These are phyloP conservation scores for Saturnispora sanitii DNA, from an alignment of 805 yeast genomes.

Conservation along the genomic window DNA sequence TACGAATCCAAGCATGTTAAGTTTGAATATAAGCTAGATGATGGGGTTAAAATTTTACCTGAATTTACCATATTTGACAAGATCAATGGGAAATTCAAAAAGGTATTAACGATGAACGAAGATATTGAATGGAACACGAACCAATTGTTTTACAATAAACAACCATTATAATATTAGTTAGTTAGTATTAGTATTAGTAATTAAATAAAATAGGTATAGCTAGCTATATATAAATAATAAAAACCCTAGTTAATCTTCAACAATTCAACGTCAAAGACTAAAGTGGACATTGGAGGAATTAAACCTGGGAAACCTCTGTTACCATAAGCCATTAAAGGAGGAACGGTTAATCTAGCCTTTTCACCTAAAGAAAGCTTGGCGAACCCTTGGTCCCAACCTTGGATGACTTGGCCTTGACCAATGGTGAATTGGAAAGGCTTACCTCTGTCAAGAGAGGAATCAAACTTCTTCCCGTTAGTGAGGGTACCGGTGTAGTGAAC, in stretches of 20 bases:
- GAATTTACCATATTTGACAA: conserved; percentile 57
- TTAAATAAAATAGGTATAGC: too few species aligned
- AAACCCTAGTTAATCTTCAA: conserved; percentile 42
- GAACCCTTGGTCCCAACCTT: conserved; percentile 94
- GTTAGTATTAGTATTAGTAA: too few species aligned
- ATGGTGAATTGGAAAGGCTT: conserved; percentile 89
- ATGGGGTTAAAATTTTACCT: conserved; percentile 34
- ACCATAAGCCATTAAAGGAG: conserved; percentile 91
- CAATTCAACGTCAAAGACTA: conserved; percentile 77
- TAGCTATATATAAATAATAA: too few species aligned
- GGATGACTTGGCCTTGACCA: conserved; percentile 94
- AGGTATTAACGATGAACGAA: conserved; percentile 35
- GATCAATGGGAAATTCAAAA: conserved; percentile 54
- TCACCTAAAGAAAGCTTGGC: conserved; percentile 90
- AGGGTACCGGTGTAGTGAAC: conserved; percentile 95
- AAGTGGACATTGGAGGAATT: conserved; percentile 94
- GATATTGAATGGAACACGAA: conserved; percentile 21
- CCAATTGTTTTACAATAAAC: conserved; percentile 14
- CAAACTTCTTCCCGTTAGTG: conserved; percentile 92
- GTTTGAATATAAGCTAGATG: conserved; percentile 30
- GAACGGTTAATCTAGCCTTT: conserved; percentile 84
- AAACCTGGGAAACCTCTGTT: conserved; percentile 92
- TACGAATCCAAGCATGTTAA: conserved; percentile 39
- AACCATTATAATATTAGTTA: not conserved
- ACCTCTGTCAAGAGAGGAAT: conserved; percentile 90